Percentiles rank a stretch among this genome's conserved stretches.
These are phyloP conservation scores for Trametes gibbosa DNA, from an alignment of 768 basidiomycete species.

Conservation along the genomic window DNA sequence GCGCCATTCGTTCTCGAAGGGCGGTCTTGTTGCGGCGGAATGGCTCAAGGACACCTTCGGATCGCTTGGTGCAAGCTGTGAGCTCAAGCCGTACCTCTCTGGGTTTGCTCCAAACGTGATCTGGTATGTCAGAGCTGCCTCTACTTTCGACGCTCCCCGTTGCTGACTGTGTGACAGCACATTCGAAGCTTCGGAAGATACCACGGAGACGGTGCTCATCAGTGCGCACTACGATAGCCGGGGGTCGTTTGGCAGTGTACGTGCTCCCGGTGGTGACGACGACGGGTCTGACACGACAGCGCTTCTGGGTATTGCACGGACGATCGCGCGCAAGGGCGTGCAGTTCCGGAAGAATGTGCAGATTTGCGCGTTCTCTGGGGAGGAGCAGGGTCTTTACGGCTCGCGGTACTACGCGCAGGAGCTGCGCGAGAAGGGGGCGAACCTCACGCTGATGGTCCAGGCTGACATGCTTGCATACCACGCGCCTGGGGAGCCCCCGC, in stretches of 20 bases:
- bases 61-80: constrained; percentile 68
- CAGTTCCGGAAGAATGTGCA: constrained; percentile 76
- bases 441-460: constrained; percentile 82
- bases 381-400: constrained; percentile 86
- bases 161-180: constrained; percentile 39
- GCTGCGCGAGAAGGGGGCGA: constrained; percentile 54
- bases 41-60: constrained; percentile 79
- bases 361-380: constrained; percentile 83
- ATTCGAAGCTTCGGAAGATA: constrained; percentile 53
- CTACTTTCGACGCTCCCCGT: constrained; percentile 79
- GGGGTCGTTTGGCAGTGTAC: constrained; percentile 77
- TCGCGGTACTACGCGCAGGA: constrained; percentile 79
- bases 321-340: constrained; percentile 64
- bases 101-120: constrained; percentile 88
- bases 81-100: constrained; percentile 57
- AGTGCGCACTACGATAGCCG: constrained; percentile 91
- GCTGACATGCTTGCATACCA: constrained; percentile 93
- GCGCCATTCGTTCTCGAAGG: constrained; percentile 78
- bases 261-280: constrained; percentile 66
- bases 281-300: constrained; percentile 66
- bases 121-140: constrained; percentile 63
- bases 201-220: constrained; percentile 66
- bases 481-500: constrained; percentile 70
- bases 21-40: constrained; percentile 59
- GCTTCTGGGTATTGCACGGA: constrained; percentile 76